Base-by-base conservation (phyloP, 495 filamentous ascomycete species). In the Aspergillus sclerotiicarbonarius region DNA sequence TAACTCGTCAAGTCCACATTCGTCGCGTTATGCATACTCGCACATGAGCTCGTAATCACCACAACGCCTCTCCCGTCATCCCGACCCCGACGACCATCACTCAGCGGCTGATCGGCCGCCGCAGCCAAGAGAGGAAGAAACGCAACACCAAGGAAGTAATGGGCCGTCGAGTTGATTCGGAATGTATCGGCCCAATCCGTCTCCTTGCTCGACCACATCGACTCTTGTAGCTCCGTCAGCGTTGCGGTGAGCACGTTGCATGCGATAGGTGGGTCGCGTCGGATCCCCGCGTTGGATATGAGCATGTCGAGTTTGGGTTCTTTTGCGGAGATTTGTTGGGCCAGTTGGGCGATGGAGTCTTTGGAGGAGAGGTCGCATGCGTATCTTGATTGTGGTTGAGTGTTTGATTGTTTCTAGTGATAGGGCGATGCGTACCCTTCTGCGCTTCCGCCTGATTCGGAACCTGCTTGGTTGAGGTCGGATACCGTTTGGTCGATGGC, bases 1-100 rank as follows among this genome's bases (percentile, higher is more conserved):
- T 79, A 79, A 51, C 68, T 73, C 12, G 72, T 79, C 43, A 79
- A 61, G 53, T 79, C 76, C 8, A 79, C 68, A 62, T 79, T 79
- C 3, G 76, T 77, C 1, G 61, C 75, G 57, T 79, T 79, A 19
- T 79, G 76, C 68, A 79, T 72, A 61, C 75, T 77, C 19, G 76
- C 76, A 55, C 75, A 78, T 2, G 70, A 75, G 48, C 74, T 76
- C 0, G 75, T 77, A 0, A 79, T 57, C 1, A 78, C 59, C 3
- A 79, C 59, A 0, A 76, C 75, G 4, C 76, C 76, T 37, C 75
- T 60, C 13, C 76, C 76, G 21, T 73, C 54, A 48, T 66, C 69
- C n/a, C 57, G 51, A 0, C 71, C 73, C 44, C 59, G 68, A 19
- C 51, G 31, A 7, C 62, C 60, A 31, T 41, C 29, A 0, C 15